These are phyloP conservation scores for Rhazya stricta DNA, from an alignment of 257 asterid genomes.

Conservation along the genomic window DNA sequence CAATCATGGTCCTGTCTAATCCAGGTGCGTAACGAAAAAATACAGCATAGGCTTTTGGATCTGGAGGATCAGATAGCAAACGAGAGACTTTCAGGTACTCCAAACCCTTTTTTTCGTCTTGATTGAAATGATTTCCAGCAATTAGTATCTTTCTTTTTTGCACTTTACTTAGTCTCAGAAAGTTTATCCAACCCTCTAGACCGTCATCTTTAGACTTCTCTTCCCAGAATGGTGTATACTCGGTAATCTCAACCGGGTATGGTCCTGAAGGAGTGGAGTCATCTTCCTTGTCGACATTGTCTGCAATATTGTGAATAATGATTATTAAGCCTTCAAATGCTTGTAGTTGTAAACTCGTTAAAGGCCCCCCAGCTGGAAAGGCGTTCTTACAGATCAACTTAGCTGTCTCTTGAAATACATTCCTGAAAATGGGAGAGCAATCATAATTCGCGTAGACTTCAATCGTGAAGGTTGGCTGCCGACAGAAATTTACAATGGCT, in stretches of 20 bases:
- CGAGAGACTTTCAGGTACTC: slow-evolving; percentile 59
- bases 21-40: slow-evolving; percentile 67
- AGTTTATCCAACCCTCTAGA: slow-evolving; percentile 57
- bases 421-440: slow-evolving; percentile 66
- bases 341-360: slow-evolving; percentile 68
- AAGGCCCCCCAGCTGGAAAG: slow-evolving; percentile 51
- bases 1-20: slow-evolving; percentile 65
- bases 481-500: slow-evolving; percentile 75
- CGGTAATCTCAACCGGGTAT: slow-evolving; percentile 60
- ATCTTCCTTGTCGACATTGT: slow-evolving; percentile 66
- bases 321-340: slow-evolving; percentile 76
- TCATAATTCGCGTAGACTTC: slow-evolving; percentile 82
- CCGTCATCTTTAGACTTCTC: slow-evolving; percentile 45
- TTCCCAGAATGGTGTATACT: slow-evolving; percentile 77
- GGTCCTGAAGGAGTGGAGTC: slow-evolving; percentile 59
- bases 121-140: slow-evolving; percentile 76
- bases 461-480: slow-evolving; percentile 63
- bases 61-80: slow-evolving; percentile 62
- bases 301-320: slow-evolving; percentile 77
- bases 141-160: slow-evolving; percentile 74
- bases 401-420: slow-evolving; percentile 75
- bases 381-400: slow-evolving; percentile 79
- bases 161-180: slow-evolving; percentile 56
- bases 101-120: slow-evolving; percentile 75
- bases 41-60: slow-evolving; percentile 67